Evolutionary conservation across 208 protist genomes (phyloP).

Genomic region (Leishmania arabica): DNA sequence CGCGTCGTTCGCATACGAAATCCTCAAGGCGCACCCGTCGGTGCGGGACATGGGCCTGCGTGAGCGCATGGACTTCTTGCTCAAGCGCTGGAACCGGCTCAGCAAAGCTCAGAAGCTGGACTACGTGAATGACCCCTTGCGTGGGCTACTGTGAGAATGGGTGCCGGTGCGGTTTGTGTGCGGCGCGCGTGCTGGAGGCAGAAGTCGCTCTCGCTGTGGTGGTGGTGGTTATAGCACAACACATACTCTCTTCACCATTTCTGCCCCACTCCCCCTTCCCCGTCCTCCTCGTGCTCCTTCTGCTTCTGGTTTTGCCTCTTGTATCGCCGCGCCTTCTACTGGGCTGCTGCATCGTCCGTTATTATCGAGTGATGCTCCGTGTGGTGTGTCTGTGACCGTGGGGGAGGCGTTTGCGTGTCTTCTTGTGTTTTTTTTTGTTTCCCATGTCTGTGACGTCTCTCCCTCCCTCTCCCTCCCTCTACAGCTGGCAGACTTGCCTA

Average conservation of each 20-base stretch:
- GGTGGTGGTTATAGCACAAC: not conserved
- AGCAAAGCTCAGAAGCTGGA: constrained; percentile 56
- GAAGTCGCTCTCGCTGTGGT: not conserved
- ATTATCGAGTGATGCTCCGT: not conserved
- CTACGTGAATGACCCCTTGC: constrained; percentile 83
- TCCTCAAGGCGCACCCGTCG: constrained; percentile 81
- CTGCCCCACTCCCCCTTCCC: not conserved
- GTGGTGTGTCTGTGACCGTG: not conserved
- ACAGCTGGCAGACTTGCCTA: not conserved
- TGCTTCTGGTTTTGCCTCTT: not conserved
- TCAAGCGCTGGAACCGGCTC: constrained; percentile 71
- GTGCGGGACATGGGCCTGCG: constrained; percentile 81
- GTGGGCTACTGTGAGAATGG: constrained; percentile 62
- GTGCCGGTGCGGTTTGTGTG: not conserved
- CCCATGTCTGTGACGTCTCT: not conserved
- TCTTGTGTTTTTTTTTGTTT: not conserved
- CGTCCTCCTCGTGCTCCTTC: not conserved
- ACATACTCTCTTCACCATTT: not conserved
- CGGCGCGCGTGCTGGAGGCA: not conserved
- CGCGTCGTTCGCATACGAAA: constrained; percentile 80
- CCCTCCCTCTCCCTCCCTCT: not conserved
- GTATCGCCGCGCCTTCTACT: not conserved
- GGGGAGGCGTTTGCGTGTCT: not conserved
- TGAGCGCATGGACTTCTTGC: constrained; percentile 89
- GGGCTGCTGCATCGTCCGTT: not conserved